Percentiles rank a stretch among this genome's conserved stretches.
Evolutionary conservation across 148 eudicot genomes (phyloP).

Genomic region (Dysphania ambrosioides): DNA sequence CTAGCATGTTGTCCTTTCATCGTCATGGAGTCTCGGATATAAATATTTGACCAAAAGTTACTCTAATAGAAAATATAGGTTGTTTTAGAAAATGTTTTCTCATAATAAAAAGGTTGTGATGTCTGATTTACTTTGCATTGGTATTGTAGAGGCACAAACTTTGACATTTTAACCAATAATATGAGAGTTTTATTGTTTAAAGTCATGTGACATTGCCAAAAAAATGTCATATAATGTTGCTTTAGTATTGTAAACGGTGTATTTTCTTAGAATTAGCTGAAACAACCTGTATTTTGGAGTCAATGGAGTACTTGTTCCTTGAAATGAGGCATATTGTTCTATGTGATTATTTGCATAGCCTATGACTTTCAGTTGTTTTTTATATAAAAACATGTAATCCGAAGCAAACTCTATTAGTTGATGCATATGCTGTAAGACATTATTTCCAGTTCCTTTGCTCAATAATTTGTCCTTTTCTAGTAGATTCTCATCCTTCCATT

Average conservation of each 20-base stretch:
- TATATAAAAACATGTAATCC: background rate
- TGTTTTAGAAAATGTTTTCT: background rate
- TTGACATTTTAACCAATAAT: too few species aligned
- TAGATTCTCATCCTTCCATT: constrained; percentile 16
- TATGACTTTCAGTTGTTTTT: background rate
- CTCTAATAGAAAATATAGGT: background rate
- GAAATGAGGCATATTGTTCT: background rate
- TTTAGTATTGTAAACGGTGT: too few species aligned
- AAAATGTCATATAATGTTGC: background rate
- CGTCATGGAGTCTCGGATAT: background rate
- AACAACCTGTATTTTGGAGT: too few species aligned
- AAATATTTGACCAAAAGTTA: background rate
- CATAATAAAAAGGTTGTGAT: background rate
- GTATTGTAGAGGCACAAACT: too few species aligned
- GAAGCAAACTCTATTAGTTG: background rate
- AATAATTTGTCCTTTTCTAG: background rate
- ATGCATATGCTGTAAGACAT: background rate
- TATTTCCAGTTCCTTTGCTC: background rate
- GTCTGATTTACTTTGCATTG: too few species aligned
- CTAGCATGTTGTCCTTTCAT: too few species aligned
- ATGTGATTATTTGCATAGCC: background rate
- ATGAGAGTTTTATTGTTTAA: too few species aligned
- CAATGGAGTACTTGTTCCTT: too few species aligned
- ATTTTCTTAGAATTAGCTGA: background rate
- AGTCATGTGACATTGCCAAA: background rate